These are phyloP conservation scores for Achaetomiella virescens DNA, from an alignment of 495 filamentous ascomycete genomes.

Conservation along the genomic window DNA sequence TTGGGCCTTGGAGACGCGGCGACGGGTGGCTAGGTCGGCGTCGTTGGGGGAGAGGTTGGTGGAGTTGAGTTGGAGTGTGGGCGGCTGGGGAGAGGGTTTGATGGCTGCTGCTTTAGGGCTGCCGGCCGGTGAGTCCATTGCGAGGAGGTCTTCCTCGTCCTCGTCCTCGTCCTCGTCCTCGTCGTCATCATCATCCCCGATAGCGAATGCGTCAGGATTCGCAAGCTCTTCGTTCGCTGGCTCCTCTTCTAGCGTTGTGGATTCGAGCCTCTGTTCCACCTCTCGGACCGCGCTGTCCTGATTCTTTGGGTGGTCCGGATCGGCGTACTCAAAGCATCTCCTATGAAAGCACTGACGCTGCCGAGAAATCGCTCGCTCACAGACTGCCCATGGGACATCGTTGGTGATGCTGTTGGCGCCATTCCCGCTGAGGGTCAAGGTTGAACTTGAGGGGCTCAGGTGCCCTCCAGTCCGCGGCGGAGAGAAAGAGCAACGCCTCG, in stretches of 20 bases:
- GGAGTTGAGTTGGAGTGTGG: constrained; percentile 22
- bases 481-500: constrained; percentile 88
- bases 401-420: constrained; percentile 19
- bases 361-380: constrained; percentile 76
- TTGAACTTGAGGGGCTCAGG: constrained; percentile 49
- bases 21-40: constrained; percentile 16
- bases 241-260: constrained; percentile 22
- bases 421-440: constrained; percentile 31
- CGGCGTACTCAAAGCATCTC: constrained; percentile 95
- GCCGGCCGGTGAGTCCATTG: constrained; percentile 38
- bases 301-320: constrained; percentile 73
- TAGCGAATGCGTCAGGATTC: constrained; percentile 56
- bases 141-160: constrained; percentile 66
- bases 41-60: constrained; percentile 4
- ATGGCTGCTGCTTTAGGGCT: constrained; percentile 31
- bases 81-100: constrained; percentile 10
- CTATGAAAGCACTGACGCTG: constrained; percentile 90
- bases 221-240: constrained; percentile 30
- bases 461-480: constrained; percentile 77
- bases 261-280: constrained; percentile 1
- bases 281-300: constrained; percentile 28
- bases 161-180: constrained; percentile 52
- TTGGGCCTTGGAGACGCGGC: constrained; percentile 48
- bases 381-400: constrained; percentile 37
- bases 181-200: constrained; percentile 73